phyloP scores from a whole-genome alignment of 2,329 filamentous ascomycete species.

The Xylaria sp. region DNA sequence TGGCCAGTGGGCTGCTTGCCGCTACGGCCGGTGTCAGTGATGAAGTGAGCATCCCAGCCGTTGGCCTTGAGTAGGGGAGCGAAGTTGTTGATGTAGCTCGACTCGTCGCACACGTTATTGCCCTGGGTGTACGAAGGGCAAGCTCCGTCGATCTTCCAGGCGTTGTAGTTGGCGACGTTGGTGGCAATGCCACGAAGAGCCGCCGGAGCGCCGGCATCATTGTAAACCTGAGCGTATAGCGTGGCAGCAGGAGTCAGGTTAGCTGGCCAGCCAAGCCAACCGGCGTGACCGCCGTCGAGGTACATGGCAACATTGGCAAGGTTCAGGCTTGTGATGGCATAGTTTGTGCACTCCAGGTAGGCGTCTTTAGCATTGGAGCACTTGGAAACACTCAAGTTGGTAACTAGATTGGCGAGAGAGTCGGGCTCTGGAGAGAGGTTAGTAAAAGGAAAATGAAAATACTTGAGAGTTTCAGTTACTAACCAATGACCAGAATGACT shows the following conservation, averaged over 20 bases:
- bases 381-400: slow-evolving; percentile 58
- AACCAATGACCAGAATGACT: slow-evolving; percentile 52
- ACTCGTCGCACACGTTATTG: slow-evolving; percentile 59
- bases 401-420: slow-evolving; percentile 64
- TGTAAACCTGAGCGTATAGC: slow-evolving; percentile 55
- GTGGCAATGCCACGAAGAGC: slow-evolving; percentile 60
- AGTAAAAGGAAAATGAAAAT: slow-evolving; percentile 23
- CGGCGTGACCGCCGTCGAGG: slow-evolving; percentile 62
- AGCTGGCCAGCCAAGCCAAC: slow-evolving; percentile 64
- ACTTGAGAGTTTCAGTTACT: slow-evolving; percentile 31
- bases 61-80: slow-evolving; percentile 61
- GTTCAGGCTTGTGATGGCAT: slow-evolving; percentile 58
- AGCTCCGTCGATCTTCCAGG: slow-evolving; percentile 47
- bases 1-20: slow-evolving; percentile 60
- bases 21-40: slow-evolving; percentile 41
- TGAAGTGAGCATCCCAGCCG: slow-evolving; percentile 50
- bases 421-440: slow-evolving; percentile 54
- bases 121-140: slow-evolving; percentile 50
- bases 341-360: slow-evolving; percentile 56
- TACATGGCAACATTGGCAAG: slow-evolving; percentile 64
- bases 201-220: slow-evolving; percentile 54
- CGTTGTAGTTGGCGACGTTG: slow-evolving; percentile 66
- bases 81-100: slow-evolving; percentile 67
- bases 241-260: slow-evolving; percentile 57
- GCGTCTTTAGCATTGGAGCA: slow-evolving; percentile 54